Conservation (phyloP, 2,329 filamentous ascomycete species). For the Parafenestella ontariensis region DNA sequence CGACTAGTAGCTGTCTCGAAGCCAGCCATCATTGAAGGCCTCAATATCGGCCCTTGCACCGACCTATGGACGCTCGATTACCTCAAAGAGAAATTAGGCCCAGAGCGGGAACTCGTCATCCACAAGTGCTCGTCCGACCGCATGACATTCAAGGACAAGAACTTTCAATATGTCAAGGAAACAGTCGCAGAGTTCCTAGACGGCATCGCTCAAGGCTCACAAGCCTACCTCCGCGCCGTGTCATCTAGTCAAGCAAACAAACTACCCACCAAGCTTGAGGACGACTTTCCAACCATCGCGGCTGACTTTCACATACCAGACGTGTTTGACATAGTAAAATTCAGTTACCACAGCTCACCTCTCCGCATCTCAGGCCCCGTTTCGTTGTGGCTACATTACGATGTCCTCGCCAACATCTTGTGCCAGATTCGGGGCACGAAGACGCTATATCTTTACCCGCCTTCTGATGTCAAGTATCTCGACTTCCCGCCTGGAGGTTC, state of each 20-base stretch:
- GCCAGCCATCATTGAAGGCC: slow-evolving; percentile 70
- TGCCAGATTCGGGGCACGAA: slow-evolving; percentile 80
- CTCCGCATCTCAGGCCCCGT: slow-evolving; percentile 80
- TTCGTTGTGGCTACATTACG: slow-evolving; percentile 90
- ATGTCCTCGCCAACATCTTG: slow-evolving; percentile 88
- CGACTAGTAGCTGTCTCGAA: slow-evolving; percentile 63
- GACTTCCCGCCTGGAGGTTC: slow-evolving; percentile 78
- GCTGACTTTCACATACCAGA: slow-evolving; percentile 73
- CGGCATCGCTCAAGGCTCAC: slow-evolving; percentile 63
- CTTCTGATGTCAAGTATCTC: slow-evolving; percentile 73
- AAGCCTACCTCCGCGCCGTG: slow-evolving; percentile 79
- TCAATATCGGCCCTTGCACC: slow-evolving; percentile 72
- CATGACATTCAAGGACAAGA: slow-evolving; percentile 85
- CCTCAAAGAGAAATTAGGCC: slow-evolving; percentile 60
- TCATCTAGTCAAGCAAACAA: slow-evolving; percentile 73
- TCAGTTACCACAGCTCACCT: slow-evolving; percentile 78
- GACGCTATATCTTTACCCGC: slow-evolving; percentile 78
- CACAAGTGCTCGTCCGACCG: slow-evolving; percentile 70
- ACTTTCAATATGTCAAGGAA: slow-evolving; percentile 78
- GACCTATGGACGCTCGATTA: slow-evolving; percentile 73
- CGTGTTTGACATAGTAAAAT: slow-evolving; percentile 50
- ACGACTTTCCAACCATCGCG: slow-evolving; percentile 75
- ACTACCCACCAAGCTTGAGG: slow-evolving; percentile 70
- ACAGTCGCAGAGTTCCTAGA: slow-evolving; percentile 71
- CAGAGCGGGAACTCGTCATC: slow-evolving; percentile 67